Evolutionary conservation across 2,329 filamentous ascomycete species (phyloP).

Genomic region (Rachicladosporium sp.): DNA sequence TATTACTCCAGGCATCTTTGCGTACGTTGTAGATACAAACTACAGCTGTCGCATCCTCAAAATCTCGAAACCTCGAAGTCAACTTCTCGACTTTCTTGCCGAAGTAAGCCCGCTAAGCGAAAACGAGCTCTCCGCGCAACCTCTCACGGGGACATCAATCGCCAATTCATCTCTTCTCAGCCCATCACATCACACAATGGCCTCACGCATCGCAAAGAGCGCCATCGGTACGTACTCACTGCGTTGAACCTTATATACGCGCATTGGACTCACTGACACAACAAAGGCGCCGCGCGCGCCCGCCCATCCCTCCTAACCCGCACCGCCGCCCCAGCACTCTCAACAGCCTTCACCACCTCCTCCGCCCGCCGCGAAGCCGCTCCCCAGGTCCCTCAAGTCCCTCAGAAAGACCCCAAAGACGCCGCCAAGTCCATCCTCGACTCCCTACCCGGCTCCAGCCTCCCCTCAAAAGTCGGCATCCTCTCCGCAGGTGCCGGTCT

Average conservation of each 20-base stretch:
- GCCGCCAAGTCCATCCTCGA: conserved; percentile 95
- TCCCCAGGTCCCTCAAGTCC: conserved; percentile 56
- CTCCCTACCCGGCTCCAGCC: conserved; percentile 77
- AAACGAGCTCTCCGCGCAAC: too few species aligned
- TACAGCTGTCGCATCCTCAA: conserved; percentile 11
- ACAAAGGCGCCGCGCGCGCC: conserved; percentile 62
- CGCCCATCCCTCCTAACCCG: conserved; percentile 63
- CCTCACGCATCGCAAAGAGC: conserved; percentile 92
- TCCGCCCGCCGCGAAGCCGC: conserved; percentile 27
- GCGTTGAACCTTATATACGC: background rate
- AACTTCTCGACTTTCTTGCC: too few species aligned
- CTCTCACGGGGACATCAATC: too few species aligned
- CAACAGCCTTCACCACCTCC: conserved; percentile 53
- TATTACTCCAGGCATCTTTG: conserved; percentile 25
- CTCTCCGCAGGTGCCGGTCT: conserved; percentile 85
- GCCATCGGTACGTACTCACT: conserved; percentile 64
- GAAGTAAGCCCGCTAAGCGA: too few species aligned
- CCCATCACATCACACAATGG: conserved; percentile 63
- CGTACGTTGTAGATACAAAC: background rate
- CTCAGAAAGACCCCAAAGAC: conserved; percentile 81
- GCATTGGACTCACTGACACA: conserved; percentile 17
- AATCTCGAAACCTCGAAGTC: conserved; percentile 14
- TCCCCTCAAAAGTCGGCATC: conserved; percentile 93
- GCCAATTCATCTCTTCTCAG: conserved; percentile 27
- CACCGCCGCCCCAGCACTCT: conserved; percentile 61